These are phyloP conservation scores for Peronospora belbahrii DNA, from an alignment of 352 stramenopile genomes.

Conservation along the genomic window DNA sequence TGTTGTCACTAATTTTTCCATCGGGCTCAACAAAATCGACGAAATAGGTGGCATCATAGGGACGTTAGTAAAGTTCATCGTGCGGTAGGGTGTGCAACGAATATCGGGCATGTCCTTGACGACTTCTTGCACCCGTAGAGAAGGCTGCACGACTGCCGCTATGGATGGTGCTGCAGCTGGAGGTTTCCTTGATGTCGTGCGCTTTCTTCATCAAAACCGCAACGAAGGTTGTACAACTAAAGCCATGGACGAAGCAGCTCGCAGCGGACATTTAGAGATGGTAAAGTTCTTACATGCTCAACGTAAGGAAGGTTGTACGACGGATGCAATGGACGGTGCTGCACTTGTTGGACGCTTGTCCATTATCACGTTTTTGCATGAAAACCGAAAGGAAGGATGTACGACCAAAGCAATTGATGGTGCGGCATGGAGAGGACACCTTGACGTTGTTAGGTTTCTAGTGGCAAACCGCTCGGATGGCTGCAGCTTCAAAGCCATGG, in stretches of 20 bases:
- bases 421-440: constrained; percentile 24
- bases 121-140: constrained; percentile 54
- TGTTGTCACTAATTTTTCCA: constrained; percentile 1
- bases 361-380: constrained; percentile 31
- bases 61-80: constrained; percentile 75
- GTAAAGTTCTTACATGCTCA: constrained; percentile 24
- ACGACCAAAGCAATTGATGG: constrained; percentile 28
- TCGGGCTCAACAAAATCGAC: constrained; percentile 66
- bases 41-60: constrained; percentile 78
- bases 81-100: constrained; percentile 74
- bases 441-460: constrained; percentile 31
- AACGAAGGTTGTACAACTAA: constrained; percentile 25
- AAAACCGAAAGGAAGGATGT: constrained; percentile 24
- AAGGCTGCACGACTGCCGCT: constrained; percentile 25
- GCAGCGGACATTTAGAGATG: constrained; percentile 21
- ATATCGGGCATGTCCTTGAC: constrained; percentile 83
- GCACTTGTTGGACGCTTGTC: constrained; percentile 25
- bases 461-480: constrained; percentile 22
- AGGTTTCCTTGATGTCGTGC: constrained; percentile 25
- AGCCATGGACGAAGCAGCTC: constrained; percentile 30
- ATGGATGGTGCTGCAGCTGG: constrained; percentile 30
- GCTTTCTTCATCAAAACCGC: constrained; percentile 26
- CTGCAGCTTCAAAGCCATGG: constrained; percentile 26
- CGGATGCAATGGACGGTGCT: constrained; percentile 31
- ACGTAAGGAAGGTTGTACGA: constrained; percentile 28